Evolutionary conservation across 176 grass and related monocot species (phyloP).

Genomic region (Secale cereale): DNA sequence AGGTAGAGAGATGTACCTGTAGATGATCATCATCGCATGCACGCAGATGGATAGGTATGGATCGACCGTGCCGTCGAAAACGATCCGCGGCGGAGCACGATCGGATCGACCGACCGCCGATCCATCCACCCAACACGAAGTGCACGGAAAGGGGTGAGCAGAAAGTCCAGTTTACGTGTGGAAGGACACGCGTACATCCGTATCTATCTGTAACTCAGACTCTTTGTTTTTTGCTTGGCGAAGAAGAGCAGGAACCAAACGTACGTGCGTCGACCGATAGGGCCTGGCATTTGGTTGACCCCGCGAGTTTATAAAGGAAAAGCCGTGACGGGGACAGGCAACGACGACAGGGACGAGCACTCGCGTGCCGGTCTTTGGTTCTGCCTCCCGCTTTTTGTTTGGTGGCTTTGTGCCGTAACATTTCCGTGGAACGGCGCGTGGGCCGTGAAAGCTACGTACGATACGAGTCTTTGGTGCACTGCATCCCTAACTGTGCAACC

Average conservation of each 20-base stretch:
- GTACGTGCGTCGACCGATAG: neutral
- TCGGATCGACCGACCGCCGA: neutral
- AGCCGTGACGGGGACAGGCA: neutral
- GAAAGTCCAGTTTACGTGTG: neutral
- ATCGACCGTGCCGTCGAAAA: slow-evolving; percentile 11
- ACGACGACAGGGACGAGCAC: slow-evolving; percentile 20
- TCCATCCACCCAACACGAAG: neutral
- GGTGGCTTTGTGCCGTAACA: neutral
- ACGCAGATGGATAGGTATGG: neutral
- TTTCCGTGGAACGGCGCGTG: neutral
- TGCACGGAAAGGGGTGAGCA: neutral
- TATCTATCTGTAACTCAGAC: no score
- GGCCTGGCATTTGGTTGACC: neutral
- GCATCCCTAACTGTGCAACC: neutral
- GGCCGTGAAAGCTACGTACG: slow-evolving; percentile 4
- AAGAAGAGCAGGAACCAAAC: neutral
- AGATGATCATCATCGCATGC: neutral
- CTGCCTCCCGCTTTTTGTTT: neutral
- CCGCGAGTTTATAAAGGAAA: neutral
- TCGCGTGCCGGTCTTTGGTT: slow-evolving; percentile 23
- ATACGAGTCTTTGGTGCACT: neutral
- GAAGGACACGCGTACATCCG: no score
- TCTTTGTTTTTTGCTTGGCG: neutral
- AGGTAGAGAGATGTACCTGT: neutral
- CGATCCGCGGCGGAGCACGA: neutral